phyloP scores from a whole-genome alignment of 2,329 filamentous ascomycete genomes.

The Aspergillus amoenus region DNA sequence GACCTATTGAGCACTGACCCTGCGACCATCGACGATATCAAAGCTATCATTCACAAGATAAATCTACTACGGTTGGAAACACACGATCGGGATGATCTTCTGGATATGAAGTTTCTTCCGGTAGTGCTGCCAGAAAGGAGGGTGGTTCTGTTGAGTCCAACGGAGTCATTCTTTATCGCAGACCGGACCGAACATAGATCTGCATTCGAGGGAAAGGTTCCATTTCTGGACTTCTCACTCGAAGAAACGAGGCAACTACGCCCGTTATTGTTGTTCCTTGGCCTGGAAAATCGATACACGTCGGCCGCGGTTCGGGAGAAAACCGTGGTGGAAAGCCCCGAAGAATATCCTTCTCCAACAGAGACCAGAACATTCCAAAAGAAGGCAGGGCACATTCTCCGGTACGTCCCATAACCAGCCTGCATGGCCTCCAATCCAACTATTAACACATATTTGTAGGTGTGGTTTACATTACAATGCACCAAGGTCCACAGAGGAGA shows the following conservation, averaged over 20 bases:
- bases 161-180: constrained; percentile 2
- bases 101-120: not conserved
- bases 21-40: not conserved
- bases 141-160: not conserved
- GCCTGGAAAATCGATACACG: not conserved
- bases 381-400: not conserved
- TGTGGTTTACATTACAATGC: not conserved
- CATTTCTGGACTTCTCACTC: constrained; percentile 4
- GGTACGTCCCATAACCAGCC: not conserved
- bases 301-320: not conserved
- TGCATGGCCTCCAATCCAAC: not conserved
- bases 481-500: not conserved
- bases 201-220: not conserved
- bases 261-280: not conserved
- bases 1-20: not conserved
- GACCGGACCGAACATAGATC: not conserved
- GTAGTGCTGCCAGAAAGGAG: not conserved
- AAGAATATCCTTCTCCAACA: not conserved
- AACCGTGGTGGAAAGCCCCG: not conserved
- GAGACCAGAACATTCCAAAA: not conserved
- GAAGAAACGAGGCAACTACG: not conserved
- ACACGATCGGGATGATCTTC: not conserved
- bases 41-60: not conserved
- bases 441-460: not conserved
- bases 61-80: not conserved